phyloP scores from a whole-genome alignment of 208 protist species.

The Leishmania lainsoni region DNA sequence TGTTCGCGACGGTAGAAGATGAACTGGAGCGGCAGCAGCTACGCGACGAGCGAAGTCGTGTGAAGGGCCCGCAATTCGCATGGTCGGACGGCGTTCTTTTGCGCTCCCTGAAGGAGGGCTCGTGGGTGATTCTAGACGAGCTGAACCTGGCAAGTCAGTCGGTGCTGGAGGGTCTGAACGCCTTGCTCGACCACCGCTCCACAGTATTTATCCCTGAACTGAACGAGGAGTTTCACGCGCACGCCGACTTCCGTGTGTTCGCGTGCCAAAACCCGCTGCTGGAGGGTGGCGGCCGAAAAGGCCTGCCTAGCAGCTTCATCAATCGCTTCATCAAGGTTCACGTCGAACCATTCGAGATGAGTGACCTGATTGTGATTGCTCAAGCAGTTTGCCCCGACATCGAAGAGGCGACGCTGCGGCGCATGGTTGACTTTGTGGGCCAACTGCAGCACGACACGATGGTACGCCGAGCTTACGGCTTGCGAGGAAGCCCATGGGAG shows the following conservation, averaged over 20 bases:
- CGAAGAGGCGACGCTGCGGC: constrained; percentile 51
- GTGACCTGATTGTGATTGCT: constrained; percentile 90
- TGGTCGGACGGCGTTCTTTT: constrained; percentile 99
- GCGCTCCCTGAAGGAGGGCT: constrained; percentile 93
- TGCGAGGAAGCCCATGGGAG: constrained; percentile 97
- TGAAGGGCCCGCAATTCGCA: constrained; percentile 87
- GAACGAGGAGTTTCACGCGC: constrained; percentile 84
- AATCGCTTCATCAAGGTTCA: constrained; percentile 99
- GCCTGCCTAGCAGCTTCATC: constrained; percentile 99
- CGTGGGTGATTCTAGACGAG: constrained; percentile 99
- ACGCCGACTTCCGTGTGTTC: constrained; percentile 97
- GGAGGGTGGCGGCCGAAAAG: constrained; percentile 99
- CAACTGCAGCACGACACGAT: constrained; percentile 91
- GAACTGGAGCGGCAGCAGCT: constrained; percentile 40
- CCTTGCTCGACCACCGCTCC: constrained; percentile 99
- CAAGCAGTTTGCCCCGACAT: constrained; percentile 83
- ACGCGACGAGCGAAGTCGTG: constrained; percentile 4
- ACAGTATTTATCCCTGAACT: constrained; percentile 94
- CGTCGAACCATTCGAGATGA: constrained; percentile 87
- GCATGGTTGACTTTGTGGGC: constrained; percentile 96
- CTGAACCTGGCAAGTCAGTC: constrained; percentile 99
- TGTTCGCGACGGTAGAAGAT: constrained; percentile 47
- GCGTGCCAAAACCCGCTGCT: constrained; percentile 98
- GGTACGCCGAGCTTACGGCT: constrained; percentile 78
- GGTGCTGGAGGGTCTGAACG: constrained; percentile 99